Percentiles rank a stretch among this genome's conserved stretches.
Conservation (phyloP, 768 basidiomycete genomes). For the Dacryopinax primogenitus region DNA sequence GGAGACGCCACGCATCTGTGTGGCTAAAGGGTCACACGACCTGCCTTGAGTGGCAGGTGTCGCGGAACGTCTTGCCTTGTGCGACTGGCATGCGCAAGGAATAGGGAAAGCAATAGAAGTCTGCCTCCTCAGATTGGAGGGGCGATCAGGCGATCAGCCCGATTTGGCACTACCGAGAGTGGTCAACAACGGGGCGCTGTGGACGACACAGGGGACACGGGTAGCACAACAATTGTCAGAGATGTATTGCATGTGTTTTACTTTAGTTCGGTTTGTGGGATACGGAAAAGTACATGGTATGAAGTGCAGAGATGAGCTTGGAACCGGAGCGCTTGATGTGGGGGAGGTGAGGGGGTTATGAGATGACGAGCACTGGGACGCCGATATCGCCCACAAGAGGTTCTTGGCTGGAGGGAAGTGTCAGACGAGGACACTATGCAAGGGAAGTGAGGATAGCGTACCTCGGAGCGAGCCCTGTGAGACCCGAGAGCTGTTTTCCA, state of each 20-base stretch:
- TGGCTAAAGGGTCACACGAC: background rate
- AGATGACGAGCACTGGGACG: background rate
- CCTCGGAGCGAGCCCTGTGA: background rate
- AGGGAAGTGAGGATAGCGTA: background rate
- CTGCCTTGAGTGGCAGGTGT: background rate
- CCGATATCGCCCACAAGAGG: background rate
- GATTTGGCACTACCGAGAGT: no score
- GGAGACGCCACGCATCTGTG: background rate
- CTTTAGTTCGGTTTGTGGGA: background rate
- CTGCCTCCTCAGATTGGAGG: no score
- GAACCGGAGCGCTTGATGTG: background rate
- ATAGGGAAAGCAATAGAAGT: no score
- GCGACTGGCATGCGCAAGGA: no score
- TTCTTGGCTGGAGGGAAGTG: background rate
- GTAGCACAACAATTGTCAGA: background rate
- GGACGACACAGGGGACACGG: no score
- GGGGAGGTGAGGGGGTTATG: background rate
- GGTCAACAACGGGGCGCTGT: no score
- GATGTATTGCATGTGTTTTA: background rate
- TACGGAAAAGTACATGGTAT: background rate
- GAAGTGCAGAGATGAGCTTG: background rate
- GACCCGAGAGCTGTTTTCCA: background rate
- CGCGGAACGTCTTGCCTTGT: background rate
- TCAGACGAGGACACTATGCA: background rate
- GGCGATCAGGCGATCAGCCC: no score